These are phyloP conservation scores for Tricholoma sp. DNA, from an alignment of 768 basidiomycete genomes.

Conservation along the genomic window DNA sequence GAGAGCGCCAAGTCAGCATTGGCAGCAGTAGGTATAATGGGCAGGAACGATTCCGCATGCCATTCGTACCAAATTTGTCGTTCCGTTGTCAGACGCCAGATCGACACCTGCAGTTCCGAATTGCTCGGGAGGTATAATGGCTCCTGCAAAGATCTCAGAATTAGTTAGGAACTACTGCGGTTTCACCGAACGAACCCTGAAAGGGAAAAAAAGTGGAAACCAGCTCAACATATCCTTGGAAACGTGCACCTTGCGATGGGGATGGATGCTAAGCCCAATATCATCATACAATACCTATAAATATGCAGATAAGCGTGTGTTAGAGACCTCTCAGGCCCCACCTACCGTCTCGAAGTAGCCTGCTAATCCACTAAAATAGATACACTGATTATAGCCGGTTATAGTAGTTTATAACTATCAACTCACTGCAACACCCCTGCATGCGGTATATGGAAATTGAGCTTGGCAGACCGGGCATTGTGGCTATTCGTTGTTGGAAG, in stretches of 20 bases:
- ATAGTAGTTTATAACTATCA: background rate
- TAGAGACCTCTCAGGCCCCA: background rate
- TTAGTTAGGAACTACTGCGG: slow-evolving; percentile 1
- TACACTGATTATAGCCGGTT: background rate
- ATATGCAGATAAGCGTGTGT: background rate
- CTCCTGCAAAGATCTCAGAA: slow-evolving; percentile 46
- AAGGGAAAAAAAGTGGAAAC: slow-evolving; percentile 97
- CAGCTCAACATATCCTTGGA: slow-evolving; percentile 98
- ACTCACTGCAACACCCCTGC: slow-evolving; percentile 81
- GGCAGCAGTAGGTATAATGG: slow-evolving; percentile 30
- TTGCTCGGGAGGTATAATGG: slow-evolving; percentile 91
- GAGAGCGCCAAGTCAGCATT: slow-evolving; percentile 23
- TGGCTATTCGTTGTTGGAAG: slow-evolving; percentile 94
- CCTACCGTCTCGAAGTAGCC: slow-evolving; percentile 91
- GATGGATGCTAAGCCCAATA: slow-evolving; percentile 91
- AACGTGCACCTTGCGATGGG: slow-evolving; percentile 75
- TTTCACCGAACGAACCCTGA: slow-evolving; percentile 56
- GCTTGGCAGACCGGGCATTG: slow-evolving; percentile 82
- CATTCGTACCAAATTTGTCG: slow-evolving; percentile 98
- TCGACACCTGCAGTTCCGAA: slow-evolving; percentile 86
- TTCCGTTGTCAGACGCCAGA: slow-evolving; percentile 91
- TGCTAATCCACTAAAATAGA: slow-evolving; percentile 63
- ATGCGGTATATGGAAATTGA: slow-evolving; percentile 91
- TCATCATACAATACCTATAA: slow-evolving; percentile 71
- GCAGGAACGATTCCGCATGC: slow-evolving; percentile 91